Evolutionary conservation across 2,329 filamentous ascomycete species (phyloP).

Genomic region (Rutstroemia sp.): DNA sequence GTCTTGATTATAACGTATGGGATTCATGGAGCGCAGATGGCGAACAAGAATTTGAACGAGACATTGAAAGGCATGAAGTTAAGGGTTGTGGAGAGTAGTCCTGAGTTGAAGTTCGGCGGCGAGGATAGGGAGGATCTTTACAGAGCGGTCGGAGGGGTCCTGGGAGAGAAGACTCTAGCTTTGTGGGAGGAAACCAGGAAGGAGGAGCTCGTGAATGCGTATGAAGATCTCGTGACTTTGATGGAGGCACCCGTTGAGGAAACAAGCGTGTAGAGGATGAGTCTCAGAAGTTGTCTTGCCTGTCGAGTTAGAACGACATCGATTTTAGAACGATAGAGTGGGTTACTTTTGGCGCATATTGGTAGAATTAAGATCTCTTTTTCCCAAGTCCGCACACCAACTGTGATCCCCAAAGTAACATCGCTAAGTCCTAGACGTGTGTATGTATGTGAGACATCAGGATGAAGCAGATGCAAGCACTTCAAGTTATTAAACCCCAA

Average conservation of each 20-base stretch:
- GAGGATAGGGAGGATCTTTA: conserved; percentile 5
- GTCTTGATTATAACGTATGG: conserved; percentile 47
- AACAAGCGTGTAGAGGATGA: neutral
- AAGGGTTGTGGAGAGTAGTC: conserved; percentile 26
- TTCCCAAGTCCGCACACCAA: too few relatives aligned
- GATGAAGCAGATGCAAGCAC: too few relatives aligned
- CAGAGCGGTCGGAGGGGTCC: neutral
- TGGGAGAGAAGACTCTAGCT: neutral
- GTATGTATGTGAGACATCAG: too few relatives aligned
- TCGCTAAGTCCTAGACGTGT: too few relatives aligned
- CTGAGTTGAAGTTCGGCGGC: conserved; percentile 23
- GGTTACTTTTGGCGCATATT: too few relatives aligned
- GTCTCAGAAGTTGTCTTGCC: too few relatives aligned
- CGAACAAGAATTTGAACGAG: conserved; percentile 26
- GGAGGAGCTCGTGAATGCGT: neutral
- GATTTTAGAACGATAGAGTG: too few relatives aligned
- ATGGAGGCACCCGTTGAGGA: neutral
- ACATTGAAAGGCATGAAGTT: conserved; percentile 27
- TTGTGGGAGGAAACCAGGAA: neutral
- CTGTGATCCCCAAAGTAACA: too few relatives aligned
- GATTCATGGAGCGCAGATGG: conserved; percentile 32
- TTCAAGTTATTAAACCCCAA: too few relatives aligned
- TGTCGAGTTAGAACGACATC: too few relatives aligned
- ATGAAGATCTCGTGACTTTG: neutral
- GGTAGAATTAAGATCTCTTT: too few relatives aligned